Conservation (phyloP, 208 protist species). For the Trypanosoma avium region DNA sequence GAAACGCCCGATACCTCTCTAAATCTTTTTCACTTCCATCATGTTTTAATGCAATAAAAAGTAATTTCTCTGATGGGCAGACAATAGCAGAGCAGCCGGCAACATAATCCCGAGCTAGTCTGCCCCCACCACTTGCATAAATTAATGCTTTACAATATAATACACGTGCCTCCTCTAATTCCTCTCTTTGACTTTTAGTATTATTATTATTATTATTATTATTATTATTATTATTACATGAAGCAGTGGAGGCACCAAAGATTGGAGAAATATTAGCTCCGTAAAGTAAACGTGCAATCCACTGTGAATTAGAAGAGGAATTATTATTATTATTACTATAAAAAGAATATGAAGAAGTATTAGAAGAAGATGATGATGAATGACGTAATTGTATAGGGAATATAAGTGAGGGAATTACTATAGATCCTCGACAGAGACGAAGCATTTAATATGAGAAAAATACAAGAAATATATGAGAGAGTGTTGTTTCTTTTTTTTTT, state of each 20-base stretch:
- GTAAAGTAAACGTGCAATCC: conserved; percentile 55
- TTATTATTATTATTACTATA: too few relatives aligned
- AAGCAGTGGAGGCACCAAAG: conserved; percentile 43
- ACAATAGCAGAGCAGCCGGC: conserved; percentile 60
- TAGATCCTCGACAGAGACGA: too few relatives aligned
- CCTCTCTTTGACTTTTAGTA: neutral
- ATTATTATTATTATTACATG: conserved; percentile 28
- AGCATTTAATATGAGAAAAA: neutral
- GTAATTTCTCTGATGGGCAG: conserved; percentile 37
- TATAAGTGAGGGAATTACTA: too few relatives aligned
- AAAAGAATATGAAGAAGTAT: too few relatives aligned
- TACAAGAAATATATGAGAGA: neutral
- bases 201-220: conserved; percentile 26
- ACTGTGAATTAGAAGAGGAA: conserved; percentile 20
- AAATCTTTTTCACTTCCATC: conserved; percentile 54
- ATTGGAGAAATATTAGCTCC: conserved; percentile 46
- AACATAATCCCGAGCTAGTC: conserved; percentile 76
- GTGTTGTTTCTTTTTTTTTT: neutral
- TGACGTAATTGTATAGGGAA: too few relatives aligned
- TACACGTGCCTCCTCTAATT: conserved; percentile 23
- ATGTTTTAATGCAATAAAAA: conserved; percentile 73
- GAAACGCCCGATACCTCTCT: conserved; percentile 40
- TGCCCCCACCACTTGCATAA: conserved; percentile 59
- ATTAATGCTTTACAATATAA: conserved; percentile 85
- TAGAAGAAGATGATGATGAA: too few relatives aligned